phyloP scores from a whole-genome alignment of 75 land plant species.

The Chamaecyparis obtusa region DNA sequence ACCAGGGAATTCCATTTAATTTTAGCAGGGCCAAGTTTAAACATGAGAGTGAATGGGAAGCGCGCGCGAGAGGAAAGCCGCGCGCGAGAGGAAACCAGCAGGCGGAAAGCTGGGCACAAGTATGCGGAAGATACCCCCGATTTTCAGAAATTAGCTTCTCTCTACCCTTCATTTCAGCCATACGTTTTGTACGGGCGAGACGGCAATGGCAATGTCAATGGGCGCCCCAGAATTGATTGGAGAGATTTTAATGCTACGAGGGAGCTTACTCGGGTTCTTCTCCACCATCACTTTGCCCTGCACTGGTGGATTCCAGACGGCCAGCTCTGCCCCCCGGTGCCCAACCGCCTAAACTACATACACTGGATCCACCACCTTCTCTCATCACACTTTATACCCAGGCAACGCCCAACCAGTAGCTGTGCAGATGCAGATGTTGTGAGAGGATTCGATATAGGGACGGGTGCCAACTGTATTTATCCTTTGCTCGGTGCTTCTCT shows the following conservation, averaged over 20 bases:
- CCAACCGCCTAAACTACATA: constrained; percentile 88
- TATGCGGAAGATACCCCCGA: constrained; percentile 79
- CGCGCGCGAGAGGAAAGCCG: background rate
- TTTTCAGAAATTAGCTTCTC: constrained; percentile 55
- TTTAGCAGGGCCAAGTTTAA: too few species aligned
- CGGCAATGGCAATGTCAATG: constrained; percentile 25
- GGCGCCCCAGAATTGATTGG: constrained; percentile 79
- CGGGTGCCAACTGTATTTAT: constrained; percentile 98
- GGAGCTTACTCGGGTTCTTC: constrained; percentile 84
- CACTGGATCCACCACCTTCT: constrained; percentile 95
- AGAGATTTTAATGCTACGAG: constrained; percentile 91
- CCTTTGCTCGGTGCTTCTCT: constrained; percentile 91
- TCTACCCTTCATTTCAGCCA: constrained; percentile 61
- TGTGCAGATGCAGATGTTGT: constrained; percentile 20
- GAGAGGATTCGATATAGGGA: constrained; percentile 89
- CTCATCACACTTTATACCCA: constrained; percentile 42
- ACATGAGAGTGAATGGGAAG: background rate
- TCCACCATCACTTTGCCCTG: constrained; percentile 72
- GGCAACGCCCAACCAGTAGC: background rate
- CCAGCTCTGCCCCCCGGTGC: constrained; percentile 94
- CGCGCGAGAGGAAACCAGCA: constrained; percentile 29
- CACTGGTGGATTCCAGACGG: constrained; percentile 99
- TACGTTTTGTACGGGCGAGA: constrained; percentile 39
- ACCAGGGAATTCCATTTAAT: too few species aligned
- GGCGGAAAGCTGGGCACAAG: constrained; percentile 59